These are phyloP conservation scores for Penicillium fuscoglaucum DNA, from an alignment of 2,329 filamentous ascomycete genomes.

Conservation along the genomic window DNA sequence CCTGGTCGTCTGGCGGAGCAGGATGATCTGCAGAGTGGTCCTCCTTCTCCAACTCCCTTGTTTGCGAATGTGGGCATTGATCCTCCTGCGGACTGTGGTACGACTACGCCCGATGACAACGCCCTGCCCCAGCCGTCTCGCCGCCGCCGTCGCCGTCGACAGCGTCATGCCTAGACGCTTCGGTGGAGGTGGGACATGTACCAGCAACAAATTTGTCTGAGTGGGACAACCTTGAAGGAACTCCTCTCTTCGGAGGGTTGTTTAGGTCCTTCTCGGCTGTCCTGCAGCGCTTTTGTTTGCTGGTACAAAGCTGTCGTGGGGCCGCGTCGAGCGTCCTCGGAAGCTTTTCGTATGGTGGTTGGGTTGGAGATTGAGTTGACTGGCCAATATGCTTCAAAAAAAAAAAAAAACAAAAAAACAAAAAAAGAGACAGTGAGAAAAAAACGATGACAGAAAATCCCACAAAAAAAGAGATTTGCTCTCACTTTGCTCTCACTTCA, in stretches of 20 bases:
- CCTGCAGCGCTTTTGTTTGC: background rate
- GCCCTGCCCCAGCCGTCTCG: background rate
- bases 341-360: slow-evolving; percentile 2
- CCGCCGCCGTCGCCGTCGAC: background rate
- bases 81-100: slow-evolving; percentile 3
- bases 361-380: slow-evolving; percentile 7
- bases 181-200: background rate
- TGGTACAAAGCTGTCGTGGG: background rate
- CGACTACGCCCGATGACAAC: background rate
- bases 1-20: background rate
- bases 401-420: background rate
- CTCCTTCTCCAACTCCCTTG: background rate
- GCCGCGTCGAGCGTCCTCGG: background rate
- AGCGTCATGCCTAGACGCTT: background rate
- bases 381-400: slow-evolving; percentile 1
- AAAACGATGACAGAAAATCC: background rate
- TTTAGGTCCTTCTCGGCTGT: background rate
- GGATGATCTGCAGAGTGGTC: slow-evolving; percentile 3
- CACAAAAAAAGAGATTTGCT: background rate
- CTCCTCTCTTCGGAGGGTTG: slow-evolving; percentile 3
- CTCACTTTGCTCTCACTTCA: background rate
- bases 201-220: background rate
- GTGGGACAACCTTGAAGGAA: background rate
- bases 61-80: background rate
- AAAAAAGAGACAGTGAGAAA: background rate